Conservation (phyloP, 2,329 filamentous ascomycete species). For the Graphilbum sp. region DNA sequence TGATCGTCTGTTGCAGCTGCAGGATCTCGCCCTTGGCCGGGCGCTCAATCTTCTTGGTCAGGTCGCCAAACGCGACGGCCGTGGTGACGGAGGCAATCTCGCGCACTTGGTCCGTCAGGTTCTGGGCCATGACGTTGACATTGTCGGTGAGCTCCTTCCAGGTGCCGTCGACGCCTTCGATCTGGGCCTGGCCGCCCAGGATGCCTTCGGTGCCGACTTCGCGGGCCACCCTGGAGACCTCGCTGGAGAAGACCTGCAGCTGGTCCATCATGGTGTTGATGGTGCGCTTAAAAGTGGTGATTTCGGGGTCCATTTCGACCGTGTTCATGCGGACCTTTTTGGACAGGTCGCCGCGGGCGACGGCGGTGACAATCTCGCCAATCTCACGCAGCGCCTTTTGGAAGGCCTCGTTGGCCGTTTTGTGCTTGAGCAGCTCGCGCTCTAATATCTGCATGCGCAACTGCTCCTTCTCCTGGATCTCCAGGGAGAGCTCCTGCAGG, state of each 20-base stretch:
- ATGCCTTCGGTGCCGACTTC: constrained; percentile 94
- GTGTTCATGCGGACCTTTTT: constrained; percentile 95
- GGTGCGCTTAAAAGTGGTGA: constrained; percentile 91
- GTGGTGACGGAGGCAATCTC: constrained; percentile 76
- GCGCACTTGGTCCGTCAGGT: constrained; percentile 68
- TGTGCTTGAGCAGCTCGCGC: constrained; percentile 88
- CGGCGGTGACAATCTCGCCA: constrained; percentile 90
- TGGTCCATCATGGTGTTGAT: constrained; percentile 99
- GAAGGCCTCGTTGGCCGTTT: constrained; percentile 96
- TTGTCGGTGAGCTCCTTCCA: constrained; percentile 96
- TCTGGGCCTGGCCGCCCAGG: constrained; percentile 82
- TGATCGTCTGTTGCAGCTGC: constrained; percentile 72
- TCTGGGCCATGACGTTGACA: constrained; percentile 73
- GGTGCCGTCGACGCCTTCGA: constrained; percentile 86
- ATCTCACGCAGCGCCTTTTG: constrained; percentile 95
- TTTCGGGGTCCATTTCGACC: constrained; percentile 95
- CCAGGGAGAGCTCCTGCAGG: constrained; percentile 67
- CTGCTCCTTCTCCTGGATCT: constrained; percentile 70
- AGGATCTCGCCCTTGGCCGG: constrained; percentile 69
- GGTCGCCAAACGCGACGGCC: constrained; percentile 65
- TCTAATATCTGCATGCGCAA: constrained; percentile 83
- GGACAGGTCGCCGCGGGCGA: constrained; percentile 85
- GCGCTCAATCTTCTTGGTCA: constrained; percentile 72
- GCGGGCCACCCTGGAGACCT: constrained; percentile 84
- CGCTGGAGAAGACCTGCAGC: constrained; percentile 87